Evolutionary conservation across 2,329 filamentous ascomycete species (phyloP).

Genomic region (Fusarium continuum): DNA sequence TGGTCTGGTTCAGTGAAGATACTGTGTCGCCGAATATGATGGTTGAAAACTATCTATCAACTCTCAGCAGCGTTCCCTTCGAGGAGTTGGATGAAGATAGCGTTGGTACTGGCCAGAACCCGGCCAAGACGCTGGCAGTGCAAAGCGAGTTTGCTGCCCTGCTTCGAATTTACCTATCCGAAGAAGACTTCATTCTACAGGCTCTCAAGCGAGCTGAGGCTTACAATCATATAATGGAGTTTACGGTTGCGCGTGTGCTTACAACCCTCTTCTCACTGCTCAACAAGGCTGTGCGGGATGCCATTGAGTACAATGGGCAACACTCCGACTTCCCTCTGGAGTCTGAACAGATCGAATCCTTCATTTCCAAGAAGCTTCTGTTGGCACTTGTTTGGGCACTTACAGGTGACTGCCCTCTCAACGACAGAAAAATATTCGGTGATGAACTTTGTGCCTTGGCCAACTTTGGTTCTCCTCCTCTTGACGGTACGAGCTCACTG

Average conservation of each 20-base stretch:
- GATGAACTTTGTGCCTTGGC: slow-evolving; percentile 84
- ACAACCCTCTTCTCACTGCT: slow-evolving; percentile 94
- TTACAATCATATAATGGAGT: slow-evolving; percentile 98
- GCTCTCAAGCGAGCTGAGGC: slow-evolving; percentile 78
- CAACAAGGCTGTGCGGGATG: slow-evolving; percentile 90
- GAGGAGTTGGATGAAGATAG: slow-evolving; percentile 96
- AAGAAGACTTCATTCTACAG: slow-evolving; percentile 82
- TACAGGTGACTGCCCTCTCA: slow-evolving; percentile 90
- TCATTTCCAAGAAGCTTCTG: slow-evolving; percentile 91
- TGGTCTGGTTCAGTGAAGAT: slow-evolving; percentile 99
- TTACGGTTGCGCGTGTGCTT: slow-evolving; percentile 87
- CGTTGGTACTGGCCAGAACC: slow-evolving; percentile 76
- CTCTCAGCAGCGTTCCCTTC: slow-evolving; percentile 82
- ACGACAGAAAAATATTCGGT: slow-evolving; percentile 88
- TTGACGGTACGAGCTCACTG: slow-evolving; percentile 81
- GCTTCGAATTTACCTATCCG: slow-evolving; percentile 77
- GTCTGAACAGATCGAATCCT: slow-evolving; percentile 87
- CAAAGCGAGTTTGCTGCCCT: slow-evolving; percentile 84
- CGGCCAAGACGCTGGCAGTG: slow-evolving; percentile 79
- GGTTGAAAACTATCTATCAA: slow-evolving; percentile 88
- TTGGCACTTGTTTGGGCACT: slow-evolving; percentile 95
- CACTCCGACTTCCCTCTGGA: slow-evolving; percentile 95
- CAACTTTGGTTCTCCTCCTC: slow-evolving; percentile 83
- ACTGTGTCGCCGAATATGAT: slow-evolving; percentile 94
- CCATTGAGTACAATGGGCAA: slow-evolving; percentile 95